Percentiles rank a stretch among this genome's conserved stretches.
These are phyloP conservation scores for Saprolegnia parasitica DNA, from an alignment of 352 stramenopile species.

Conservation along the genomic window DNA sequence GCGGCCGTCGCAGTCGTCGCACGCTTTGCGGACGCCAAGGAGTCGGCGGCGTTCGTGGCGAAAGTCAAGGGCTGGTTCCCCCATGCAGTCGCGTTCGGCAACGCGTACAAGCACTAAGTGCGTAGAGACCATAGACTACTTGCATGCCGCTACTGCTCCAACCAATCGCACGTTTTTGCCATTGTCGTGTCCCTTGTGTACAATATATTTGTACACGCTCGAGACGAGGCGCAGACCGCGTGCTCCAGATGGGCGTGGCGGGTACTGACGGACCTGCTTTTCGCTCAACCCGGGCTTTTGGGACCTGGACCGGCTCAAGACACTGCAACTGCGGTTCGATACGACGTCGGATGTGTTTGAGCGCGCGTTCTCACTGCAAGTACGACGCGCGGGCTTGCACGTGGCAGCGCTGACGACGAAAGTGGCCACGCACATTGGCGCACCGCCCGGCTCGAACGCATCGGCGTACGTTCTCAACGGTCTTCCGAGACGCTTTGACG, in stretches of 20 bases:
- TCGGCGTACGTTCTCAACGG: conserved; percentile 49
- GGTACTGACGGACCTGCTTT: conserved; percentile 61
- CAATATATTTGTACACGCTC: too few relatives aligned
- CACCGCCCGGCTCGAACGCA: conserved; percentile 32
- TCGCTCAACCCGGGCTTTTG: conserved; percentile 57
- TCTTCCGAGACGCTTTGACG: conserved; percentile 41
- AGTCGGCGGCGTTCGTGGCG: conserved; percentile 13
- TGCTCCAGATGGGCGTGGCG: conserved; percentile 49
- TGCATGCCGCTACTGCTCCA: too few relatives aligned
- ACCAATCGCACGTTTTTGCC: too few relatives aligned
- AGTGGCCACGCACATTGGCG: conserved; percentile 35
- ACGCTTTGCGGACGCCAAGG: conserved; percentile 12
- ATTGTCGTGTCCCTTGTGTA: too few relatives aligned
- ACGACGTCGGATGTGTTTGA: conserved; percentile 39
- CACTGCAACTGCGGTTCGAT: conserved; percentile 29
- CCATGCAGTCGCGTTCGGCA: conserved; percentile 19
- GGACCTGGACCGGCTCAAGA: conserved; percentile 31
- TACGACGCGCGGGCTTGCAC: conserved; percentile 36
- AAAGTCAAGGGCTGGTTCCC: conserved; percentile 27
- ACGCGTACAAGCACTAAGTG: conserved; percentile 14
- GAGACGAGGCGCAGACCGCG: too few relatives aligned
- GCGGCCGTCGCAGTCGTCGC: neutral
- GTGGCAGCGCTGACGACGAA: conserved; percentile 32
- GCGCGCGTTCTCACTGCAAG: conserved; percentile 33
- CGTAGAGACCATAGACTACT: neutral